These are phyloP conservation scores for Chaetomium sp. DNA, from an alignment of 2,329 filamentous ascomycete genomes.

Conservation along the genomic window DNA sequence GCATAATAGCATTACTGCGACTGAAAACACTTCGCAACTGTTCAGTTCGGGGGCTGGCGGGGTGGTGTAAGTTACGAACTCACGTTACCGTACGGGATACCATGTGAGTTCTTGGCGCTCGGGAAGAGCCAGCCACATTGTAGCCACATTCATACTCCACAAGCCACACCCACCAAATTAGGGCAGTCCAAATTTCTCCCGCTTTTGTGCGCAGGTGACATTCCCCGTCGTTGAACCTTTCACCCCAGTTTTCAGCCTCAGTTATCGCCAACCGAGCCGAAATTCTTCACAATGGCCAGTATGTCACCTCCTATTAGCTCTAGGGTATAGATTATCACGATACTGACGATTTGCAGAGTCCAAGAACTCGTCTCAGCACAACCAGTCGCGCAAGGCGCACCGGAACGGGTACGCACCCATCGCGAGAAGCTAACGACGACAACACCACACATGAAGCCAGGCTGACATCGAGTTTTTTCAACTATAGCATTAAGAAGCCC, in stretches of 20 bases:
- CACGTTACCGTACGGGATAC: no score
- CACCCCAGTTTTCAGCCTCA: constrained; percentile 21
- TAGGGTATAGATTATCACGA: background rate
- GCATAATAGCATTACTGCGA: background rate
- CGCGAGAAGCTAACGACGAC: no score
- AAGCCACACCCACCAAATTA: constrained; percentile 21
- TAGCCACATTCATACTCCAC: constrained; percentile 11
- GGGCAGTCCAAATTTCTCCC: constrained; percentile 23
- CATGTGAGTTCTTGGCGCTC: background rate
- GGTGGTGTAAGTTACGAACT: no score
- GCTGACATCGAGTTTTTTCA: constrained; percentile 7
- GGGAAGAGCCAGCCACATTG: constrained; percentile 1
- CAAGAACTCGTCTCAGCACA: constrained; percentile 99
- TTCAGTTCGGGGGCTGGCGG: no score
- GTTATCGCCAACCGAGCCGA: constrained; percentile 32
- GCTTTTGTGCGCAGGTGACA: constrained; percentile 19
- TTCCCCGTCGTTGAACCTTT: constrained; percentile 15
- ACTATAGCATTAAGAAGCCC: constrained; percentile 94
- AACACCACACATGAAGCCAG: no score
- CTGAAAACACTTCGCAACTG: background rate
- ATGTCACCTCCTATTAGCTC: constrained; percentile 34
- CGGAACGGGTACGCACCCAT: constrained; percentile 77
- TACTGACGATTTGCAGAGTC: constrained; percentile 61
- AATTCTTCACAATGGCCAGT: constrained; percentile 61
- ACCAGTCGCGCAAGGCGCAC: constrained; percentile 98